Evolutionary conservation across 352 stramenopile genomes (phyloP).

Genomic region (Phytopythium cucurbitacearum): DNA sequence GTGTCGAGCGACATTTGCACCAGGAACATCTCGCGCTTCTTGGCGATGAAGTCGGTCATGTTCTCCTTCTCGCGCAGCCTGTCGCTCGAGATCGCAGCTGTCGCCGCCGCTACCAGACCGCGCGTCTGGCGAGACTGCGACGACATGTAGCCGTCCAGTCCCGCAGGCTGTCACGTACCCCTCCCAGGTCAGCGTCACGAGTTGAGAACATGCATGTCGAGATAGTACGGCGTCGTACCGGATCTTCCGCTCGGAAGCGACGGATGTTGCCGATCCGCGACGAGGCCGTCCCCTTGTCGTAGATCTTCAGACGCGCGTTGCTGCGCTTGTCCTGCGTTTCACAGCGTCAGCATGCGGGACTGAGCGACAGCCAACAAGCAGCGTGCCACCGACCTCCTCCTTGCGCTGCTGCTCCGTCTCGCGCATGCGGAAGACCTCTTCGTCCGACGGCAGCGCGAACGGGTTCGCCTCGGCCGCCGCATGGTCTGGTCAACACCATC

Average conservation of each 20-base stretch:
- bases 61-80: slow-evolving; percentile 92
- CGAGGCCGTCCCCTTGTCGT: slow-evolving; percentile 85
- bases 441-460: slow-evolving; percentile 91
- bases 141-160: slow-evolving; percentile 48
- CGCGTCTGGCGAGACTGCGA: slow-evolving; percentile 73
- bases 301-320: slow-evolving; percentile 77
- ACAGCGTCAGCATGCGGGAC: not conserved
- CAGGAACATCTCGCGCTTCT: slow-evolving; percentile 97
- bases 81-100: slow-evolving; percentile 78
- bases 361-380: not conserved
- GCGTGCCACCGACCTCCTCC: slow-evolving; percentile 35
- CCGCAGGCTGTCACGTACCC: slow-evolving; percentile 20
- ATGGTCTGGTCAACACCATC: slow-evolving; percentile 18
- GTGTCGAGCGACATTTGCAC: slow-evolving; percentile 95
- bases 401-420: slow-evolving; percentile 89
- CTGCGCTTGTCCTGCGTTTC: slow-evolving; percentile 43
- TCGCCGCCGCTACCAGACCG: slow-evolving; percentile 73
- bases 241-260: slow-evolving; percentile 62
- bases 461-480: slow-evolving; percentile 69
- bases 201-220: not conserved
- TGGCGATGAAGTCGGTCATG: slow-evolving; percentile 94
- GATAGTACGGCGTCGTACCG: slow-evolving; percentile 18
- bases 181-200: not conserved
- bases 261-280: slow-evolving; percentile 81
- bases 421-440: slow-evolving; percentile 92